phyloP scores from a whole-genome alignment of 208 protist genomes.

The Crithidia expoeki region DNA sequence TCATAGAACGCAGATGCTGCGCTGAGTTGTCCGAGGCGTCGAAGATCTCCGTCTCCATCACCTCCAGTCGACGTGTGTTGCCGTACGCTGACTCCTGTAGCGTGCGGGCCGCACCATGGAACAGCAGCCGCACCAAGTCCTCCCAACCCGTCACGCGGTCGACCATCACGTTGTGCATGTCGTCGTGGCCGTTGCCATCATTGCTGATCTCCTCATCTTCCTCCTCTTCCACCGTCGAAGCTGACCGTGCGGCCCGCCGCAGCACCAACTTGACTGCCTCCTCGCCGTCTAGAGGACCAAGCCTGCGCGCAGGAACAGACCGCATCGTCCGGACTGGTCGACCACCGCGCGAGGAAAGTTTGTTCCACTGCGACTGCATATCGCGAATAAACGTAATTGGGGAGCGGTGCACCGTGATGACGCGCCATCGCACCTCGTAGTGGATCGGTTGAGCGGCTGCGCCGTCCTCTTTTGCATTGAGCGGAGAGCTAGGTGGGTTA shows the following conservation, averaged over 20 bases:
- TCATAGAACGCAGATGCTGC: slow-evolving; percentile 21
- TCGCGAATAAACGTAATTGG: slow-evolving; percentile 52
- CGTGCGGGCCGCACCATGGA: slow-evolving; percentile 39
- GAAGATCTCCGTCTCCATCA: slow-evolving; percentile 51
- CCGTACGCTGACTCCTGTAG: slow-evolving; percentile 40
- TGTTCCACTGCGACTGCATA: slow-evolving; percentile 44
- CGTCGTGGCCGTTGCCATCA: neutral
- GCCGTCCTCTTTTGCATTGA: neutral
- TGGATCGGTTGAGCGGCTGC: neutral
- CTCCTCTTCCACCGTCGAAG: slow-evolving; percentile 6
- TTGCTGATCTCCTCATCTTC: slow-evolving; percentile 8
- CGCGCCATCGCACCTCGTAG: slow-evolving; percentile 37
- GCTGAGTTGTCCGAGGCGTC: slow-evolving; percentile 21
- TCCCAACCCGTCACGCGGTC: slow-evolving; percentile 36
- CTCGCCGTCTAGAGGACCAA: neutral
- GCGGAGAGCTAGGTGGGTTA: no score
- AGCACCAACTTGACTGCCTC: slow-evolving; percentile 5
- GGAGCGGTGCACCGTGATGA: slow-evolving; percentile 63
- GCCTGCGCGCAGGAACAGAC: slow-evolving; percentile 1
- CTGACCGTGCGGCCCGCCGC: slow-evolving; percentile 12
- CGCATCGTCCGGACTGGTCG: neutral
- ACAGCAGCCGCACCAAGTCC: slow-evolving; percentile 47
- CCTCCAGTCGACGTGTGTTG: slow-evolving; percentile 52
- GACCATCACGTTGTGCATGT: slow-evolving; percentile 10
- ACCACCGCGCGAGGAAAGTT: slow-evolving; percentile 17